Evolutionary conservation across 768 basidiomycete species (phyloP), one percentile per base, ranked within the genome.

Genomic region (Inosperma sp.): DNA sequence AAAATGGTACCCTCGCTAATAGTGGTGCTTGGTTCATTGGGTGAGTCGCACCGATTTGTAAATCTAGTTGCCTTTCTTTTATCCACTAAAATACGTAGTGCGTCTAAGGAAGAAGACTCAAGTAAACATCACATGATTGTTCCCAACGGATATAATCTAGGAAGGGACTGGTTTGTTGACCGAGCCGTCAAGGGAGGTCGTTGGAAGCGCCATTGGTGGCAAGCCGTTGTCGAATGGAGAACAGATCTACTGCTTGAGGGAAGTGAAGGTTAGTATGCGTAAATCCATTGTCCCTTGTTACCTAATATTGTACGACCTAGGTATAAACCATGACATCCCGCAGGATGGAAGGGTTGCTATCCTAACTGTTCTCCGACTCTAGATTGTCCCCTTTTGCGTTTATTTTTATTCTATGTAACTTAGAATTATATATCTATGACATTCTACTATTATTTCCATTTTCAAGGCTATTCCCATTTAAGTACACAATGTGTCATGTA

Each of bases 21-120:
- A 85, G 79, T 41, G 81, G 84, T 1, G 90, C 90, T 7, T 93
- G 90, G 90, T 93, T 93, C 60, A 71, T 93, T 8, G 89, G 80
- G 87, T 86, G 62, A 34, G 52, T 88, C 40, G 60, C 17, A 16
- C 37, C 37, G 6, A 9, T 9, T 17, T 36, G 21, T 26, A 14
- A 5, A 7, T 8, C 49, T 23, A 7, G 4, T 33, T 17, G 13
- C 16, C 29, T 25, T 26, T 25, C 29, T 19, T 30, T 23, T 10
- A 53, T 16, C 10, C 37, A 35, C 25, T 1, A 14, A n/a, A n/a
- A n/a, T n/a, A n/a, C 37, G 0, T 54, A 89, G 88, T 0, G 88
- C 74, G 5, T 89, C 87, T 10, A 85, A 86, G 63, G 89, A 93
- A 66, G 68, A 78, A 68, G 73, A 86, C 56, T 84, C 81, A 2